Evolutionary conservation across 768 basidiomycete species (phyloP), one percentile per base, ranked within the genome.

Genomic region (Antrodiella citrinella): DNA sequence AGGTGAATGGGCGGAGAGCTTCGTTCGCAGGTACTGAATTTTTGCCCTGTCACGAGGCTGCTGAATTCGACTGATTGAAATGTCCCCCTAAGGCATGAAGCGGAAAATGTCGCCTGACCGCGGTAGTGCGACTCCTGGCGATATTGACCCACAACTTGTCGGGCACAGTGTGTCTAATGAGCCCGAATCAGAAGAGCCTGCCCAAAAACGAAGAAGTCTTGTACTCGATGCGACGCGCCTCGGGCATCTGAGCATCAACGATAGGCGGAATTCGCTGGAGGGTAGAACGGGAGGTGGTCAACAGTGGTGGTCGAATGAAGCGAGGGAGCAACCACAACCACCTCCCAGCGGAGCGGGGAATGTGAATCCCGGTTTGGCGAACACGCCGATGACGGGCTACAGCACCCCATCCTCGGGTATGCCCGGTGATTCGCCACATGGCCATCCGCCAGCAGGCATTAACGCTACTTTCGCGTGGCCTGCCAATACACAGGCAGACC

Each of bases 181-280:
- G 21, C 77, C 80, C 18, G 80, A 84, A 62, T 56, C 69, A 25
- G 82, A 86, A 51, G 80, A 69, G 5, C 89, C 84, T 30, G 80
- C 86, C 15, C 78, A 84, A 45, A 93, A 93, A 65, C 81, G 91
- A 57, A 79, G 91, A 44, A 85, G 88, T 25, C 93, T 91, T 15
- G 80, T 85, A 20, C 77, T 90, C 57, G 91, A 92, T 57, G 82
- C 86, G 5, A 80, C 81, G 50, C 72, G 83, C 46, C 80, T 92
- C 57, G 81, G 83, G 12, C 82, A 86, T 58, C 71, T 90, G 57
- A 84, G 78, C 62, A 68, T 91, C 56, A 78, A 84, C 60, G 87
- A 91, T 62, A 83, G 87, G 46, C 78, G 89, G 53, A 80, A 81
- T 61, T 90, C 88, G 18, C 73, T 82, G 21, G 88, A 90, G 64